phyloP scores from a whole-genome alignment of 1,284 basidiomycete species.

The Cystobasidium pallidum region DNA sequence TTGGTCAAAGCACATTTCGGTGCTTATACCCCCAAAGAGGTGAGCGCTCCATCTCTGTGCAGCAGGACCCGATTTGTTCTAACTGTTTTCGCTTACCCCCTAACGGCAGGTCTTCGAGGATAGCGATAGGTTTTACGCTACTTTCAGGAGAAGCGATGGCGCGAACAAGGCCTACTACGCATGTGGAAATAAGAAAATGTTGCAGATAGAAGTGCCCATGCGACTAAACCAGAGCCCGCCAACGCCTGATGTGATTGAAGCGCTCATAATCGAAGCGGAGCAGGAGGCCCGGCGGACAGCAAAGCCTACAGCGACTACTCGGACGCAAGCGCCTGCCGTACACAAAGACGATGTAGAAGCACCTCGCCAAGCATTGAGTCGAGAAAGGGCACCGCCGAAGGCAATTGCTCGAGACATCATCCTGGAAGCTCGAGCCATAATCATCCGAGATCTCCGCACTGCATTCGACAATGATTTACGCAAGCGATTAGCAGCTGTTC shows the following conservation, averaged over 20 bases:
- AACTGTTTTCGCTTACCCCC: neutral
- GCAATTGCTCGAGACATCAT: constrained; percentile 23
- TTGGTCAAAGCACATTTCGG: neutral
- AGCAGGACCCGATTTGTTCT: too few relatives aligned
- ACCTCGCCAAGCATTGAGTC: neutral
- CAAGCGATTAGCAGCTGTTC: constrained; percentile 66
- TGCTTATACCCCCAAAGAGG: neutral
- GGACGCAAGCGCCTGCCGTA: neutral
- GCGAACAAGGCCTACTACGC: neutral
- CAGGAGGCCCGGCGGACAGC: neutral
- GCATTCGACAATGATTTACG: constrained; percentile 71
- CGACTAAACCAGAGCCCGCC: neutral
- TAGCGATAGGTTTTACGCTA: constrained; percentile 1
- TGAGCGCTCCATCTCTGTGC: neutral
- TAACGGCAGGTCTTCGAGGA: constrained; percentile 7
- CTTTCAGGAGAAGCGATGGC: neutral
- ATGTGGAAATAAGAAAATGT: neutral
- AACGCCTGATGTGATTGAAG: neutral
- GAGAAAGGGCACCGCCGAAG: neutral
- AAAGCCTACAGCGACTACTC: neutral
- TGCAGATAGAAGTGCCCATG: neutral
- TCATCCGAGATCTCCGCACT: constrained; percentile 66
- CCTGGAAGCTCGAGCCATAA: constrained; percentile 53
- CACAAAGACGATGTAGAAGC: neutral
- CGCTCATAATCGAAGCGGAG: constrained; percentile 56